phyloP scores from a whole-genome alignment of 139 green algal species.

The Trebouxia sp. region DNA sequence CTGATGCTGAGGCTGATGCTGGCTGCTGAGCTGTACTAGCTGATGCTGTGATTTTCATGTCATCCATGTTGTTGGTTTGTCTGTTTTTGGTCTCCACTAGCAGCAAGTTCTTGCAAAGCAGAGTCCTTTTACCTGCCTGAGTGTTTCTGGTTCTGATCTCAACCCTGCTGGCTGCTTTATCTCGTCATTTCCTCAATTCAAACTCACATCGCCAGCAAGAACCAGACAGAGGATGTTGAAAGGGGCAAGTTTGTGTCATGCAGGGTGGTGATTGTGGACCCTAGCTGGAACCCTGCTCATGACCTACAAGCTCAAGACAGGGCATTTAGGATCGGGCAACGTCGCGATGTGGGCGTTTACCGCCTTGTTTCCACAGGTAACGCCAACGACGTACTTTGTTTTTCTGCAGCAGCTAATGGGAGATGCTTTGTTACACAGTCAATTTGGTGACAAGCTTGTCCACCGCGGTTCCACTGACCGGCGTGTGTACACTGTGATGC shows the following conservation, averaged over 20 bases:
- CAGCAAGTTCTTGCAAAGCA: too few relatives aligned
- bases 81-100: too few relatives aligned
- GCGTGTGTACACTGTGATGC: neutral
- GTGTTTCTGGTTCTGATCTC: too few relatives aligned
- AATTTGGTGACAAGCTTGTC: neutral
- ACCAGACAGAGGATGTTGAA: neutral
- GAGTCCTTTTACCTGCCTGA: too few relatives aligned
- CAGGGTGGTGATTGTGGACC: slow-evolving; percentile 79
- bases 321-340: slow-evolving; percentile 81
- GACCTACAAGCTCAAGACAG: slow-evolving; percentile 77
- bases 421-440: neutral
- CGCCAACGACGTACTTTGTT: neutral
- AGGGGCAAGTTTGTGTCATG: neutral
- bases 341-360: slow-evolving; percentile 75
- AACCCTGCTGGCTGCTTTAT: too few relatives aligned
- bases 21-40: too few relatives aligned
- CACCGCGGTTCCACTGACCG: neutral
- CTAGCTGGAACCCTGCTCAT: slow-evolving; percentile 62
- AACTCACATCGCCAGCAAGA: neutral
- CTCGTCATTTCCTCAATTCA: too few relatives aligned
- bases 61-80: too few relatives aligned
- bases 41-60: too few relatives aligned
- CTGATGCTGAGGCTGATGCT: too few relatives aligned
- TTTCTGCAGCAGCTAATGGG: neutral
- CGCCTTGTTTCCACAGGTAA: slow-evolving; percentile 55